These are phyloP conservation scores for Cyberlindnera sargentensis DNA, from an alignment of 805 yeast genomes.

Conservation along the genomic window DNA sequence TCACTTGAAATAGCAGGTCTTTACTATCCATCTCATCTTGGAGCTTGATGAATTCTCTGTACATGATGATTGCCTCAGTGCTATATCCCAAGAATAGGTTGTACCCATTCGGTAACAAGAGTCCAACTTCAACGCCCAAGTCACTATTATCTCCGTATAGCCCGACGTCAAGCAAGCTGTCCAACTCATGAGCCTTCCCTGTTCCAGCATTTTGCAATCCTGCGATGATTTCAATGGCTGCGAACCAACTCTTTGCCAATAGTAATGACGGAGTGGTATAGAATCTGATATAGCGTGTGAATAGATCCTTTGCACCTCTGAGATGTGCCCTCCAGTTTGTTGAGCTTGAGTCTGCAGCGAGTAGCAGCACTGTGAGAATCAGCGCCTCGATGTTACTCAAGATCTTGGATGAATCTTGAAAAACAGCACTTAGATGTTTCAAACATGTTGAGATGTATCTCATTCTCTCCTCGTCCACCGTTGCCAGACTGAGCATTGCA, in stretches of 20 bases:
- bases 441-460: constrained; percentile 45
- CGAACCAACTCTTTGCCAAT: constrained; percentile 49
- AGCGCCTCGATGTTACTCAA: constrained; percentile 58
- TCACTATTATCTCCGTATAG: constrained; percentile 15
- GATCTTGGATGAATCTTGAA: constrained; percentile 34
- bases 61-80: constrained; percentile 23
- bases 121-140: constrained; percentile 19
- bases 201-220: constrained; percentile 50
- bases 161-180: constrained; percentile 23
- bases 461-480: constrained; percentile 31
- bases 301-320: constrained; percentile 58
- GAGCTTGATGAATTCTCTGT: constrained; percentile 20
- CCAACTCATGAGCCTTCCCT: constrained; percentile 38
- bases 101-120: constrained; percentile 21
- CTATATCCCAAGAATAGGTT: constrained; percentile 25
- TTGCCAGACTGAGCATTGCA: constrained; percentile 53
- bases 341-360: constrained; percentile 55
- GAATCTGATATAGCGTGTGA: constrained; percentile 37
- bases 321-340: constrained; percentile 57
- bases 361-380: constrained; percentile 53
- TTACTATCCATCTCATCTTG: constrained; percentile 10
- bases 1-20: constrained; percentile 17
- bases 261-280: constrained; percentile 29
- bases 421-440: constrained; percentile 32
- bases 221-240: constrained; percentile 50